Conservation (phyloP, 2,329 filamentous ascomycete genomes). For the Paecilomyces formosus region DNA sequence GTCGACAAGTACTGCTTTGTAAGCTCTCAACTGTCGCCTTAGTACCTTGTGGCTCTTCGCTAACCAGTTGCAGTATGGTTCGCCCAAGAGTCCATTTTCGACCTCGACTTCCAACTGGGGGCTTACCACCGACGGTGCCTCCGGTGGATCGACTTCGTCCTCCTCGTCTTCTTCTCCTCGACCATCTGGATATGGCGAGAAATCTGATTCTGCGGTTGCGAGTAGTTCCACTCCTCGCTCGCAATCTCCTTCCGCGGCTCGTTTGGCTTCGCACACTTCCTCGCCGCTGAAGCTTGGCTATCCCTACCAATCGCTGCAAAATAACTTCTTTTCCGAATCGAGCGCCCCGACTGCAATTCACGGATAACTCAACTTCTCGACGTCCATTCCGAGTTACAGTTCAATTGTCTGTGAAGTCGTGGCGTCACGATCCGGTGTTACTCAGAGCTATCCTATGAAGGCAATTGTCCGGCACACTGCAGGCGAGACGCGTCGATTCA, state of each 20-base stretch:
- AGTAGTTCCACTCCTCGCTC: conserved; percentile 35
- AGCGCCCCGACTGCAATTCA: conserved; percentile 38
- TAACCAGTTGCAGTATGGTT: conserved; percentile 41
- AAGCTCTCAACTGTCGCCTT: conserved; percentile 50
- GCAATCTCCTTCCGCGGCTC: conserved; percentile 32
- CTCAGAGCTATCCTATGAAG: conserved; percentile 12
- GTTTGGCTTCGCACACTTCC: conserved; percentile 29
- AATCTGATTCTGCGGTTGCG: conserved; percentile 18
- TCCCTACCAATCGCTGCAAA: conserved; percentile 34
- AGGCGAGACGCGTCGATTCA: neutral
- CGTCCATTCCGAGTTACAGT: conserved; percentile 9
- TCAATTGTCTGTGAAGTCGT: neutral
- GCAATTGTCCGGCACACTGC: conserved; percentile 3
- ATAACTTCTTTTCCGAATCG: conserved; percentile 38
- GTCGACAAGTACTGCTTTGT: conserved; percentile 99
- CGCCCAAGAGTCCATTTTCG: conserved; percentile 23
- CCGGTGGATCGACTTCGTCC: neutral
- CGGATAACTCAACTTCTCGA: conserved; percentile 17
- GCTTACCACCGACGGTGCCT: neutral
- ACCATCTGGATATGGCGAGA: neutral
- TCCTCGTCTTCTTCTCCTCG: conserved; percentile 4
- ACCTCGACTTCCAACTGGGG: neutral
- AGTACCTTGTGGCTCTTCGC: conserved; percentile 29
- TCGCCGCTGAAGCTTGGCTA: conserved; percentile 35
- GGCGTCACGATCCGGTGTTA: neutral